phyloP scores from a whole-genome alignment of 2,329 filamentous ascomycete genomes.

The Biscogniauxia marginata region DNA sequence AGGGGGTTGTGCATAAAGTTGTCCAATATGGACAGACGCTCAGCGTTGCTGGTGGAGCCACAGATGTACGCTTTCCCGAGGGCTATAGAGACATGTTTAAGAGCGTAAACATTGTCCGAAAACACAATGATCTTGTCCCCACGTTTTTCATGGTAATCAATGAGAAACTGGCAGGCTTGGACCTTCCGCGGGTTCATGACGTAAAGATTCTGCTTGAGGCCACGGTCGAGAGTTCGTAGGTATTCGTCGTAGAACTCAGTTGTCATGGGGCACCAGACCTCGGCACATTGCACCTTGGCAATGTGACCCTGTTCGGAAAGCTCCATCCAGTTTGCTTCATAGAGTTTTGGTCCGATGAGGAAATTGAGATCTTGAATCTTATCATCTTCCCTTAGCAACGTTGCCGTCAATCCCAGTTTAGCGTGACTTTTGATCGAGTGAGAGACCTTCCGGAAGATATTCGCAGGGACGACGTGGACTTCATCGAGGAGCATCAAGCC shows the following conservation, averaged over 20 bases:
- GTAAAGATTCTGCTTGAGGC: slow-evolving; percentile 58
- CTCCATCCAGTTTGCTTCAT: slow-evolving; percentile 99
- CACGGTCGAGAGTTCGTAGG: slow-evolving; percentile 49
- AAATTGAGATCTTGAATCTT: slow-evolving; percentile 98
- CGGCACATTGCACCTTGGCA: slow-evolving; percentile 93
- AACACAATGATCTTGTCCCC: slow-evolving; percentile 99
- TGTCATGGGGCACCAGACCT: slow-evolving; percentile 99
- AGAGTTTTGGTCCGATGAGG: slow-evolving; percentile 93
- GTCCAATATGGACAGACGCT: slow-evolving; percentile 83
- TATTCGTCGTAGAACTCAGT: slow-evolving; percentile 98
- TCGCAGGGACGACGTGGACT: slow-evolving; percentile 95
- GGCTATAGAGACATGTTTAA: slow-evolving; percentile 81
- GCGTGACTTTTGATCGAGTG: slow-evolving; percentile 91
- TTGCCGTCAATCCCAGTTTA: slow-evolving; percentile 92
- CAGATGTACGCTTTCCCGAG: slow-evolving; percentile 88
- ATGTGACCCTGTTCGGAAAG: slow-evolving; percentile 96
- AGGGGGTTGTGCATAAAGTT: slow-evolving; percentile 93
- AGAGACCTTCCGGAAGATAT: slow-evolving; percentile 94
- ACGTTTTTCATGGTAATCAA: slow-evolving; percentile 91
- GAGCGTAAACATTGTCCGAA: slow-evolving; percentile 92
- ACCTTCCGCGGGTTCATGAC: slow-evolving; percentile 99
- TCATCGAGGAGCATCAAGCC: slow-evolving; percentile 96
- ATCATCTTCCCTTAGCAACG: slow-evolving; percentile 91
- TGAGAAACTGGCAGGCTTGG: slow-evolving; percentile 96
- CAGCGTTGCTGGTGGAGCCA: slow-evolving; percentile 80